Conservation (phyloP, 768 basidiomycete genomes). For the Naematelia aurantialba region DNA sequence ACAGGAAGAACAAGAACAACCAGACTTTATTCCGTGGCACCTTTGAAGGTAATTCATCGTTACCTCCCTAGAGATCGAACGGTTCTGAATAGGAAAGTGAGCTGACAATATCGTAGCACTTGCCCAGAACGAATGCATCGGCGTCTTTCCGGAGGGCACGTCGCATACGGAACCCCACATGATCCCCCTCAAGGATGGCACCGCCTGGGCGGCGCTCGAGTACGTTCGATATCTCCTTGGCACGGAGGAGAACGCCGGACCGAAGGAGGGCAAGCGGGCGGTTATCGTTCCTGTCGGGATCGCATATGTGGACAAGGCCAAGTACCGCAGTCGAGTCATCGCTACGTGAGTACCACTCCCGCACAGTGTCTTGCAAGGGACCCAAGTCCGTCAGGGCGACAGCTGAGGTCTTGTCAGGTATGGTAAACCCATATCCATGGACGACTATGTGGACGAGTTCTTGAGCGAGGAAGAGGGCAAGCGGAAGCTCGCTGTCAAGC, state of each 20-base stretch:
- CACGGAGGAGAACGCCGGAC: slow-evolving; percentile 37
- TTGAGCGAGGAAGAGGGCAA: slow-evolving; percentile 64
- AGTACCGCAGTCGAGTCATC: slow-evolving; percentile 84
- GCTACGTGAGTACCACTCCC: slow-evolving; percentile 42
- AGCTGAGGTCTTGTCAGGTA: too few species aligned
- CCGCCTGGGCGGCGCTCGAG: slow-evolving; percentile 91
- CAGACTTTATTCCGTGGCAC: slow-evolving; percentile 83
- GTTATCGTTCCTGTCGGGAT: slow-evolving; percentile 78
- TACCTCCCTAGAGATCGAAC: not conserved
- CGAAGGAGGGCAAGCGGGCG: slow-evolving; percentile 54
- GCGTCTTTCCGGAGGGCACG: slow-evolving; percentile 62
- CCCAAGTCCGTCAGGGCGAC: too few species aligned
- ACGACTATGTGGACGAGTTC: slow-evolving; percentile 72
- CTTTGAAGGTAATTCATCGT: slow-evolving; percentile 58
- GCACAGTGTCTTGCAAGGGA: too few species aligned
- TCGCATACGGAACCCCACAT: slow-evolving; percentile 86
- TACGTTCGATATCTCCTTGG: slow-evolving; percentile 69
- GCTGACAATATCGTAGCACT: slow-evolving; percentile 55
- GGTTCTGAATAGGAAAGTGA: not conserved
- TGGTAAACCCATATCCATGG: slow-evolving; percentile 73
- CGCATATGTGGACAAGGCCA: slow-evolving; percentile 91
- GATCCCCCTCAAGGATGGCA: slow-evolving; percentile 81
- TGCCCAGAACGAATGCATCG: slow-evolving; percentile 73
- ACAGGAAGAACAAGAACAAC: slow-evolving; percentile 88
- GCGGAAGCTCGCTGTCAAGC: slow-evolving; percentile 76